Evolutionary conservation across 352 stramenopile species (phyloP), one percentile per base, ranked within the genome.

Genomic region (Peronospora farinosa): DNA sequence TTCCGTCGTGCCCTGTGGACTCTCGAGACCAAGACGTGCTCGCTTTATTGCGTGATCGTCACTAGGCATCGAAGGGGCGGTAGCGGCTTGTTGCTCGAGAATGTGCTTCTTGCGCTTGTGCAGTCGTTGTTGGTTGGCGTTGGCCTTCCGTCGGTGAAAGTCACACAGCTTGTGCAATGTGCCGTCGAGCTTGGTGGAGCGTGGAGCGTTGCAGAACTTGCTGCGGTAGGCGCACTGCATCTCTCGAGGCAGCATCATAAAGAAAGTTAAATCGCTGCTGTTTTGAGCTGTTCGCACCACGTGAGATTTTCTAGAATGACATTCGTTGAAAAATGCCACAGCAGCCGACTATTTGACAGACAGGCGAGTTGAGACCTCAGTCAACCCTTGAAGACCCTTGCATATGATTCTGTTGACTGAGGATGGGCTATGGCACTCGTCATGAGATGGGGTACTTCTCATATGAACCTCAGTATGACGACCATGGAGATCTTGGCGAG

Each of bases 161-260:
- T 79, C 69, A 54, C 69, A 84, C 8, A 84, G 47, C 4, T 69
- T 67, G 54, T 84, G 72, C 44, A 80, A 19, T 28, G 54, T 63
- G 25, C 69, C 69, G 55, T 77, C 60, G 9, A 69, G 56, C 36
- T 84, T 84, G 15, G 56, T 62, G 7, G 72, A 67, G 21, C 69
- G 72, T 3, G 52, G 57, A 15, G 63, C 66, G 31, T 47, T 50
- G 65, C 72, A 84, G 25, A 58, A 50, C 39, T 78, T 81, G 62
- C 65, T 80, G 25, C 60, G 57, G 56, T 84, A 82, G 2, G 55
- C 49, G 55, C 72, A 82, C 17, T 63, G 64, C 53, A 70, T 49
- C 27, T 73, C 64, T 23, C 61, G 61, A 9, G 51, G 31, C 17
- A 69, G 21, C 25, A 37, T 36, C 17, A 41, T 17, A 23, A 30